These are phyloP conservation scores for Leccinum subtestaceum DNA, from an alignment of 768 basidiomycete species.

Conservation along the genomic window DNA sequence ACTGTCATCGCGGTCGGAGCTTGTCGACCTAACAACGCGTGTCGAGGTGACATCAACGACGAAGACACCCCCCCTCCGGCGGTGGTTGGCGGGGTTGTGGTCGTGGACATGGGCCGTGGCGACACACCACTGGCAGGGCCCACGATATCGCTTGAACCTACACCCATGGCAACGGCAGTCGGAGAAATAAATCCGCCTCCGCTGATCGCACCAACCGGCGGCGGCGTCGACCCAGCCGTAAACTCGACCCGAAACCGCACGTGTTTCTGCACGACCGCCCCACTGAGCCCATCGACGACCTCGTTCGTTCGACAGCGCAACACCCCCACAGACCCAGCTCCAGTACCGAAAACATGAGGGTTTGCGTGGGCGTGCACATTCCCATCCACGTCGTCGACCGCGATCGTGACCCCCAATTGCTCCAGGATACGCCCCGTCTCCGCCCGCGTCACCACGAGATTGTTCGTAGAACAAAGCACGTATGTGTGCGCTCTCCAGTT, in stretches of 20 bases:
- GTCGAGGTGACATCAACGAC: slow-evolving; percentile 25
- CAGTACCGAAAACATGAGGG: background rate
- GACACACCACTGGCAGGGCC: background rate
- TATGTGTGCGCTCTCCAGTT: slow-evolving; percentile 75
- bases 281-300: slow-evolving; percentile 37
- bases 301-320: slow-evolving; percentile 57
- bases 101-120: background rate
- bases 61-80: slow-evolving; percentile 14
- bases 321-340: slow-evolving; percentile 24
- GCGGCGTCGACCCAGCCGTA: slow-evolving; percentile 28
- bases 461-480: slow-evolving; percentile 55
- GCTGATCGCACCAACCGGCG: background rate
- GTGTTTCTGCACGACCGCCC: slow-evolving; percentile 58
- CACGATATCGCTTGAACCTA: slow-evolving; percentile 11
- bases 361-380: slow-evolving; percentile 27
- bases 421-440: slow-evolving; percentile 65
- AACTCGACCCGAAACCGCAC: slow-evolving; percentile 87
- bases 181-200: slow-evolving; percentile 20
- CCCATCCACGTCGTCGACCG: slow-evolving; percentile 48
- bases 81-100: slow-evolving; percentile 21
- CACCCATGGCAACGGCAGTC: slow-evolving; percentile 20
- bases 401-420: slow-evolving; percentile 59
- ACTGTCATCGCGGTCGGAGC: background rate
- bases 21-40: slow-evolving; percentile 24
- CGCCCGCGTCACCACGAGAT: slow-evolving; percentile 57